Evolutionary conservation across 2,329 filamentous ascomycete species (phyloP).

Genomic region (Ramichloridium luteum): DNA sequence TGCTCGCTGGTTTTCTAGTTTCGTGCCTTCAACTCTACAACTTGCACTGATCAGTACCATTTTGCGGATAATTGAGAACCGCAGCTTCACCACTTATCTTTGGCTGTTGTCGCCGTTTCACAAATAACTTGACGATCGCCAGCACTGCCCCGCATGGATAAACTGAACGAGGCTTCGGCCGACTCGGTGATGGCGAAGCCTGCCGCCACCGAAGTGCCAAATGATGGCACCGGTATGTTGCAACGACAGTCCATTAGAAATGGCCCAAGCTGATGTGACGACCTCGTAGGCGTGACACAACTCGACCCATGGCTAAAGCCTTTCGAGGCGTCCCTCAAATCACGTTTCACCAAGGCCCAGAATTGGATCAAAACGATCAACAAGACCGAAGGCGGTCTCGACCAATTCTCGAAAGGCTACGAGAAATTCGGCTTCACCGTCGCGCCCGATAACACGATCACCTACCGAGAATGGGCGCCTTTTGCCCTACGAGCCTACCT

Average conservation of each 20-base stretch:
- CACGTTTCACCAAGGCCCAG: slow-evolving; percentile 66
- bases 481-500: slow-evolving; percentile 75
- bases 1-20: too few relatives aligned
- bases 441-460: slow-evolving; percentile 67
- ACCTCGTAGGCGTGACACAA: slow-evolving; percentile 60
- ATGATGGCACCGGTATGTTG: slow-evolving; percentile 56
- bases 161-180: slow-evolving; percentile 33
- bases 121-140: too few relatives aligned
- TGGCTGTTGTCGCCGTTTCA: too few relatives aligned
- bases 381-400: slow-evolving; percentile 72
- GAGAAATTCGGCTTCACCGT: slow-evolving; percentile 82
- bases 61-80: too few relatives aligned
- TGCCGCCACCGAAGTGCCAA: slow-evolving; percentile 42
- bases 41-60: too few relatives aligned
- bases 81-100: too few relatives aligned
- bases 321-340: slow-evolving; percentile 64
- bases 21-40: too few relatives aligned
- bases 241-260: neutral
- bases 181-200: slow-evolving; percentile 35
- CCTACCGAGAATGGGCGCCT: slow-evolving; percentile 92
- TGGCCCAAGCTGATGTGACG: slow-evolving; percentile 11
- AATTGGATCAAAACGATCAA: slow-evolving; percentile 79
- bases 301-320: slow-evolving; percentile 85
- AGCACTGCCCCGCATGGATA: slow-evolving; percentile 23
- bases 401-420: slow-evolving; percentile 80